phyloP scores from a whole-genome alignment of 805 yeast species.

The Candida glaebosa region DNA sequence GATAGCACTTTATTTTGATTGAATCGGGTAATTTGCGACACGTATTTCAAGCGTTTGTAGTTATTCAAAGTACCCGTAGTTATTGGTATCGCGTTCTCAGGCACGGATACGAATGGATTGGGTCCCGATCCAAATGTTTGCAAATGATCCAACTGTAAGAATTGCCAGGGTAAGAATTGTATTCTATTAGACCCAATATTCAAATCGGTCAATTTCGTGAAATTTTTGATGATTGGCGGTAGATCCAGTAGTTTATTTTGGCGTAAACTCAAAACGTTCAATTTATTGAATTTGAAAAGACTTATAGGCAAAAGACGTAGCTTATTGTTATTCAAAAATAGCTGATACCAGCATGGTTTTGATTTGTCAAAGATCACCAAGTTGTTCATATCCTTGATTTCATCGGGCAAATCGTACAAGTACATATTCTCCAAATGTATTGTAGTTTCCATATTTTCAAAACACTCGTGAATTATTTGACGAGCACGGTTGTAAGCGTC shows the following conservation, averaged over 20 bases:
- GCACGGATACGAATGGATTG: conserved; percentile 37
- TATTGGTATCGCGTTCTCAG: conserved; percentile 23
- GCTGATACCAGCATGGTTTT: conserved; percentile 30
- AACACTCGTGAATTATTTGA: conserved; percentile 39
- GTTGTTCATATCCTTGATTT: conserved; percentile 53
- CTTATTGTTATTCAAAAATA: conserved; percentile 50
- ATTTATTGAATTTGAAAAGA: conserved; percentile 46
- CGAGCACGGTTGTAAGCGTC: conserved; percentile 27
- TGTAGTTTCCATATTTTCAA: conserved; percentile 45
- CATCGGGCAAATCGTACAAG: conserved; percentile 51
- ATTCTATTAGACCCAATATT: conserved; percentile 51
- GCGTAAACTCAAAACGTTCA: conserved; percentile 51
- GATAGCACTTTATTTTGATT: conserved; percentile 36
- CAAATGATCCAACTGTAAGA: conserved; percentile 43
- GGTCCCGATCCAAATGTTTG: conserved; percentile 53
- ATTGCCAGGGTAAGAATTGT: conserved; percentile 50
- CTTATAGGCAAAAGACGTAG: conserved; percentile 47
- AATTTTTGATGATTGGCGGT: conserved; percentile 45
- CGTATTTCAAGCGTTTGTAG: conserved; percentile 12
- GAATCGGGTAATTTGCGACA: conserved; percentile 26
- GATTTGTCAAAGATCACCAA: conserved; percentile 40
- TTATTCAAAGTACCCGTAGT: conserved; percentile 20
- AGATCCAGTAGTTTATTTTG: conserved; percentile 45
- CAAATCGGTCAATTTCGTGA: conserved; percentile 44
- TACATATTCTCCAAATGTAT: conserved; percentile 47